phyloP scores from a whole-genome alignment of 1,139 yeast species.

The Zygosaccharomyces sapae region DNA sequence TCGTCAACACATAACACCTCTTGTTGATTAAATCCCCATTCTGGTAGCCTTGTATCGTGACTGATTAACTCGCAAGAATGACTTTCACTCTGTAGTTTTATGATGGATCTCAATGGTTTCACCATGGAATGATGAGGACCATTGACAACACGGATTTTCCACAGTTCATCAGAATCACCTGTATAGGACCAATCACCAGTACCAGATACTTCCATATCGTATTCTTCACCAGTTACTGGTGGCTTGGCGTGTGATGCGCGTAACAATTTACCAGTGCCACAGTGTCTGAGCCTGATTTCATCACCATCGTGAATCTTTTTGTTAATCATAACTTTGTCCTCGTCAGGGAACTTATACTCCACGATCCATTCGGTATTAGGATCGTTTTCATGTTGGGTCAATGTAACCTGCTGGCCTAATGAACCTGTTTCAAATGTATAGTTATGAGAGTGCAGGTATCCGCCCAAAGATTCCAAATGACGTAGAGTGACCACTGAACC shows the following conservation, averaged over 20 bases:
- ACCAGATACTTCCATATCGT: conserved; percentile 68
- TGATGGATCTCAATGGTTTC: conserved; percentile 42
- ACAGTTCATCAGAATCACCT: conserved; percentile 52
- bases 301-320: conserved; percentile 48
- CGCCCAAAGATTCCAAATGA: conserved; percentile 55
- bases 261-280: conserved; percentile 54
- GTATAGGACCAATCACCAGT: conserved; percentile 47
- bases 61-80: conserved; percentile 58
- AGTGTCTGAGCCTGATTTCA: conserved; percentile 58
- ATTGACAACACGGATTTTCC: conserved; percentile 35
- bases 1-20: conserved; percentile 72
- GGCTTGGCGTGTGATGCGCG: conserved; percentile 60
- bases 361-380: conserved; percentile 64
- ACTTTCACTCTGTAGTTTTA: conserved; percentile 58
- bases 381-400: conserved; percentile 50
- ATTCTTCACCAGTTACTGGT: conserved; percentile 77
- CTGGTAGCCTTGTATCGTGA: conserved; percentile 59
- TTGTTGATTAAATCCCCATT: conserved; percentile 66
- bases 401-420: conserved; percentile 63
- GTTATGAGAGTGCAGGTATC: conserved; percentile 66
- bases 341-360: conserved; percentile 39
- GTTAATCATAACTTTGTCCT: conserved; percentile 31
- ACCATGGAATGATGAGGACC: conserved; percentile 45
- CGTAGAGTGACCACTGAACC: conserved; percentile 67
- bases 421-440: conserved; percentile 52